A percentile compares a stretch with the other conserved stretches of the same genome.
These are phyloP conservation scores for Warburgia ugandensis DNA, from an alignment of 164 flowering plant species.

Conservation along the genomic window DNA sequence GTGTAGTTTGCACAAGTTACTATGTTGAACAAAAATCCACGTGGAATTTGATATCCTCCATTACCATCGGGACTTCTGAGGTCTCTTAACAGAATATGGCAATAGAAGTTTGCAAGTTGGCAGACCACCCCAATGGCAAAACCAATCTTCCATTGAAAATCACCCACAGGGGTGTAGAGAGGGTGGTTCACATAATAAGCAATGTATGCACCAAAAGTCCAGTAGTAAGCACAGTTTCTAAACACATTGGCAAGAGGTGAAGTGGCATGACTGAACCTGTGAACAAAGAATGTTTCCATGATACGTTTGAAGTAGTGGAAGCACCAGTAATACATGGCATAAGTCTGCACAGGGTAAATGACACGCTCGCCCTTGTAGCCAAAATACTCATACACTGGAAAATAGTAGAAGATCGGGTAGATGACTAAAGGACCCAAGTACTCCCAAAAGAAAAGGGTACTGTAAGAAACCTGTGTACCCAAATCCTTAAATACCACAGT, in stretches of 20 bases:
- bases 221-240: slow-evolving; percentile 89
- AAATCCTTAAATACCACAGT: slow-evolving; percentile 92
- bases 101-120: slow-evolving; percentile 79
- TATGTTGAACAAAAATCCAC: slow-evolving; percentile 83
- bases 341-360: slow-evolving; percentile 84
- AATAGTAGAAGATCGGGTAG: slow-evolving; percentile 80
- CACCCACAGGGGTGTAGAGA: slow-evolving; percentile 80
- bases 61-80: slow-evolving; percentile 53
- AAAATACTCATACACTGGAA: slow-evolving; percentile 62
- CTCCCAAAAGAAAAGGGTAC: slow-evolving; percentile 91
- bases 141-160: slow-evolving; percentile 86
- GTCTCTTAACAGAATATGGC: slow-evolving; percentile 70
- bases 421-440: slow-evolving; percentile 83
- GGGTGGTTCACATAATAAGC: slow-evolving; percentile 82
- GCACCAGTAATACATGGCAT: slow-evolving; percentile 92
- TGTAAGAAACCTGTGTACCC: slow-evolving; percentile 84
- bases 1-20: slow-evolving; percentile 98
- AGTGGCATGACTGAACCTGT: slow-evolving; percentile 97
- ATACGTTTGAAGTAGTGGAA: slow-evolving; percentile 94
- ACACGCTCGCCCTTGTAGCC: slow-evolving; percentile 69
- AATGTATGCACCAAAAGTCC: slow-evolving; percentile 80
- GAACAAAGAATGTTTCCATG: slow-evolving; percentile 90
- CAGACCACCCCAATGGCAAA: slow-evolving; percentile 73
- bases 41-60: slow-evolving; percentile 91
- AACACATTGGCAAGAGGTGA: slow-evolving; percentile 87